phyloP scores from a whole-genome alignment of 441 rosid species.

The Gossypium trilobum region DNA sequence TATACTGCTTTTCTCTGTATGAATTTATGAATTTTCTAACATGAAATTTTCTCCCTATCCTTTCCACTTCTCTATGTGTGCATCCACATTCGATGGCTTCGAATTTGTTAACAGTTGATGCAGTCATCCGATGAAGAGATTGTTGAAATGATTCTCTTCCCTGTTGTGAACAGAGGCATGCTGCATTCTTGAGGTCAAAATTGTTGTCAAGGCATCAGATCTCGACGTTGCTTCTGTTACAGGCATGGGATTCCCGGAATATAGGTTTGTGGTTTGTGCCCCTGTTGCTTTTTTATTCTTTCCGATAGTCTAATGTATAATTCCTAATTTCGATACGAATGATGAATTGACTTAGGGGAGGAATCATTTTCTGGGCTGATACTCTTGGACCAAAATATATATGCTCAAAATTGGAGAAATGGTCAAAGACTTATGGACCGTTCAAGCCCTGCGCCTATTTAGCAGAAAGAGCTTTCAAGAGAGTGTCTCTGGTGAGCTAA shows the following conservation, averaged over 20 bases:
- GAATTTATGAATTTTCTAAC: neutral
- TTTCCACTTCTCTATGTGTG: neutral
- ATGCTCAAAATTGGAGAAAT: constrained; percentile 5
- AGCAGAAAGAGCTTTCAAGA: neutral
- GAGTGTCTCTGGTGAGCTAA: constrained; percentile 1
- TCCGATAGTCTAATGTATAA: neutral
- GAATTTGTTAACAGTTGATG: neutral
- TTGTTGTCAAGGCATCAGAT: constrained; percentile 1
- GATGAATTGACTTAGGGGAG: constrained; percentile 1
- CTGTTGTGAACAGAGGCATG: constrained; percentile 7
- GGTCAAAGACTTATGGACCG: constrained; percentile 9
- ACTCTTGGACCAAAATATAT: constrained; percentile 8
- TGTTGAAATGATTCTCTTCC: constrained; percentile 12
- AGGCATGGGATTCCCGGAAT: constrained; percentile 7
- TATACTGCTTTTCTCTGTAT: neutral
- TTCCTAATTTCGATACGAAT: neutral
- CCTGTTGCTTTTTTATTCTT: neutral
- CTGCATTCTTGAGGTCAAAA: neutral
- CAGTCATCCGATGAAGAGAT: neutral
- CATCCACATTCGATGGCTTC: neutral
- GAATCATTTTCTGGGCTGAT: constrained; percentile 4
- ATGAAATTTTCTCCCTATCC: neutral
- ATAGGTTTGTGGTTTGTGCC: constrained; percentile 6
- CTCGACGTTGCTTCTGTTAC: constrained; percentile 8
- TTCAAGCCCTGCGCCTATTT: constrained; percentile 8